phyloP scores from a whole-genome alignment of 148 eudicot genomes.

The Camellia japonica region DNA sequence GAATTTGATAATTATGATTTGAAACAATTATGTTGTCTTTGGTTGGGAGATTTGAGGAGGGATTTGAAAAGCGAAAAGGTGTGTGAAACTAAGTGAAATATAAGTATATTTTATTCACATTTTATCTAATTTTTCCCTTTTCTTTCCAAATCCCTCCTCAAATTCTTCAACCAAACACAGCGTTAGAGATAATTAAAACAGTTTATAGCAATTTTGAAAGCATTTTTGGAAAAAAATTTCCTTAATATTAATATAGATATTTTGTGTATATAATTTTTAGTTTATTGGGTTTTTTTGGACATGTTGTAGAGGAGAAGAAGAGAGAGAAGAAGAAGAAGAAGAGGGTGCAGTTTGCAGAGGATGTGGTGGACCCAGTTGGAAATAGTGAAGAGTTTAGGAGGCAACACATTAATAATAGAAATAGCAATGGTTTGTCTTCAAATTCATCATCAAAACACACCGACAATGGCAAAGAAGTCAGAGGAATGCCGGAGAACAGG shows the following conservation, averaged over 20 bases:
- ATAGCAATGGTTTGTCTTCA: background rate
- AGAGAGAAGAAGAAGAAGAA: conserved; percentile 54
- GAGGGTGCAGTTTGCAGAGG: conserved; percentile 83
- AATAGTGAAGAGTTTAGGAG: conserved; percentile 63
- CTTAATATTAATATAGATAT: background rate
- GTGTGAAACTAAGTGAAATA: too few relatives aligned
- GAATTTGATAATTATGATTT: too few relatives aligned
- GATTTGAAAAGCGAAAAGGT: too few relatives aligned
- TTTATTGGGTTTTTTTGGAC: background rate
- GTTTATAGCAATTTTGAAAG: too few relatives aligned
- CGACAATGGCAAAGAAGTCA: conserved; percentile 6
- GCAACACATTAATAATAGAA: conserved; percentile 19
- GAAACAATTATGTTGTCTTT: too few relatives aligned
- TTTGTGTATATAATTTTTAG: background rate
- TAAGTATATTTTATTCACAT: too few relatives aligned
- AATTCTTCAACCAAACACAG: too few relatives aligned
- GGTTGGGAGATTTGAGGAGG: too few relatives aligned
- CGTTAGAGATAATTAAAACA: too few relatives aligned
- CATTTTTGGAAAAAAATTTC: too few relatives aligned
- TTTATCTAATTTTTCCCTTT: too few relatives aligned
- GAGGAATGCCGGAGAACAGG: conserved; percentile 67
- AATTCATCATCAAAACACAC: background rate
- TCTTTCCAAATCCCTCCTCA: too few relatives aligned
- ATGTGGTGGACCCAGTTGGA: conserved; percentile 76
- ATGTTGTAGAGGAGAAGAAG: conserved; percentile 16